Percentiles rank a stretch among this genome's conserved stretches.
phyloP scores from a whole-genome alignment of 1,284 basidiomycete species.

The Ustilago loliicola region DNA sequence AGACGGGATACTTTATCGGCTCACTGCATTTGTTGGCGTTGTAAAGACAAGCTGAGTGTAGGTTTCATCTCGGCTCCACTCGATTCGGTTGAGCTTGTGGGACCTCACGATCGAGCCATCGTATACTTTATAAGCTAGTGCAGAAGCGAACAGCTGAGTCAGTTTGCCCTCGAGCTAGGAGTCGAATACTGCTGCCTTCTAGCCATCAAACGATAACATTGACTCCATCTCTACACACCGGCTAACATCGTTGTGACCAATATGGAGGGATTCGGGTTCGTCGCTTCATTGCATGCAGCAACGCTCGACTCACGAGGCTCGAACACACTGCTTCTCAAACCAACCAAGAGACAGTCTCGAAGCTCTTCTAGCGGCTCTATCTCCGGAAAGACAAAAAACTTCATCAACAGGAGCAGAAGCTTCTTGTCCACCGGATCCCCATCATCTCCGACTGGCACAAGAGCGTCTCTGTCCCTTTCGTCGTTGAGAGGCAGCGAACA shows the following conservation, averaged over 20 bases:
- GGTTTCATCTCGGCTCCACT: slow-evolving; percentile 9
- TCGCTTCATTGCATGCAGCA: slow-evolving; percentile 26
- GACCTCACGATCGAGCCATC: background rate
- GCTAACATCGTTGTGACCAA: background rate
- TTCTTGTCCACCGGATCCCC: slow-evolving; percentile 18
- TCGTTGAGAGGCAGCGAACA: slow-evolving; percentile 6
- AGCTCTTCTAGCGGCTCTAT: slow-evolving; percentile 12
- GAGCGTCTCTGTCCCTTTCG: background rate
- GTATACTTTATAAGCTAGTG: background rate
- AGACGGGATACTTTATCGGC: too few relatives aligned
- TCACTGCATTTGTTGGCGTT: too few relatives aligned
- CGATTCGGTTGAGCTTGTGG: background rate
- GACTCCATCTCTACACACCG: background rate
- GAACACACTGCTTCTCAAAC: slow-evolving; percentile 3
- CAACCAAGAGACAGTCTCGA: background rate
- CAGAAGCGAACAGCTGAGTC: background rate
- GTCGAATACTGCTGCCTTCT: background rate
- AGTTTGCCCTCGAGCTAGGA: background rate
- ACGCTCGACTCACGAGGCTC: background rate
- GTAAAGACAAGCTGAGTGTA: background rate
- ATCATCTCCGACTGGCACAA: background rate
- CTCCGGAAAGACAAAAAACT: slow-evolving; percentile 8
- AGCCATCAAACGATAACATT: background rate
- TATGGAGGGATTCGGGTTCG: slow-evolving; percentile 37
- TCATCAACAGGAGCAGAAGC: slow-evolving; percentile 25